A percentile compares a stretch with the other conserved stretches of the same genome.
Evolutionary conservation across 2,329 filamentous ascomycete genomes (phyloP).

Genomic region (Stagonosporopsis cucurbitacearum): DNA sequence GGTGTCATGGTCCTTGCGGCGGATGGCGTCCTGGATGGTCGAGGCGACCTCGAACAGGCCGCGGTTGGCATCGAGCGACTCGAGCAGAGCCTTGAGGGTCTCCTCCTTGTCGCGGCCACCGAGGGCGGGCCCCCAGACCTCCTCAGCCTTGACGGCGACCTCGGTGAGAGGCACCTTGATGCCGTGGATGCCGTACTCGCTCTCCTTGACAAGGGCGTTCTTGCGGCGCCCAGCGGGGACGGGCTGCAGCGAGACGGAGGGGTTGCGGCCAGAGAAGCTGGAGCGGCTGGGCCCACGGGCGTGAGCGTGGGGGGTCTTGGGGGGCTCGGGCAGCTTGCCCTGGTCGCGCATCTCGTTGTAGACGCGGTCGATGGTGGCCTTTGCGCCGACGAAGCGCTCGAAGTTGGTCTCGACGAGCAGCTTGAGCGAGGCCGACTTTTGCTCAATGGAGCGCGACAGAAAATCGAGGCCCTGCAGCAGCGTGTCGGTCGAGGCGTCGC

Average conservation of each 20-base stretch:
- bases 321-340: constrained; percentile 58
- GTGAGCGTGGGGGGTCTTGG: constrained; percentile 64
- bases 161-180: constrained; percentile 90
- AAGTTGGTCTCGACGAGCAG: constrained; percentile 97
- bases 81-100: constrained; percentile 77
- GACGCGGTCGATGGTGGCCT: constrained; percentile 97
- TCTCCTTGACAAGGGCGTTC: constrained; percentile 90
- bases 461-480: constrained; percentile 83
- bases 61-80: constrained; percentile 77
- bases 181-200: constrained; percentile 54
- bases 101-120: constrained; percentile 92
- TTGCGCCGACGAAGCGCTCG: constrained; percentile 95
- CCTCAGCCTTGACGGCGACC: constrained; percentile 91
- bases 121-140: constrained; percentile 94
- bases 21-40: constrained; percentile 81
- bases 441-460: constrained; percentile 89
- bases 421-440: constrained; percentile 96
- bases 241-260: constrained; percentile 35
- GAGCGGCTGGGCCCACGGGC: constrained; percentile 72
- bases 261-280: constrained; percentile 61
- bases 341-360: constrained; percentile 92
- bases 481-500: constrained; percentile 80
- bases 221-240: constrained; percentile 70
- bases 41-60: constrained; percentile 83
- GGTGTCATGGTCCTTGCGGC: constrained; percentile 86